A percentile compares a stretch with the other conserved stretches of the same genome.
These are phyloP conservation scores for Carex pumila DNA, from an alignment of 176 grass and related monocot genomes.

Conservation along the genomic window DNA sequence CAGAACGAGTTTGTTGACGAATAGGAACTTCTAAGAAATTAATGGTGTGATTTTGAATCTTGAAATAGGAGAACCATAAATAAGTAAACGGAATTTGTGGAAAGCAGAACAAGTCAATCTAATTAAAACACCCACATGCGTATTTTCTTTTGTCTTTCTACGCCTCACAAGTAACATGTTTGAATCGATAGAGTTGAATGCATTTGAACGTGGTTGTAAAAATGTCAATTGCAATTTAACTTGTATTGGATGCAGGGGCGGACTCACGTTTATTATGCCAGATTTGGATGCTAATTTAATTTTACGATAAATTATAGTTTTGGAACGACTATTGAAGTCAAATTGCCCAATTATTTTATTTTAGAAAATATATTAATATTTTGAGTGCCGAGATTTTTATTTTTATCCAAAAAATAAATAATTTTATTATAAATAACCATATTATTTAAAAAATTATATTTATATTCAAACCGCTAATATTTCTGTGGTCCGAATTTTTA, in stretches of 20 bases:
- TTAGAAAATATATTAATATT: too few relatives aligned
- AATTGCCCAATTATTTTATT: too few relatives aligned
- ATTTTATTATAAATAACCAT: too few relatives aligned
- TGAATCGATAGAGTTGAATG: neutral
- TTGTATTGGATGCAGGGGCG: neutral
- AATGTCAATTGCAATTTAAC: neutral
- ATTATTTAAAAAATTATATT: too few relatives aligned
- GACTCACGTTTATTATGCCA: too few relatives aligned
- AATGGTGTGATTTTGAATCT: neutral
- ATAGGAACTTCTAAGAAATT: neutral
- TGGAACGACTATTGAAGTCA: too few relatives aligned
- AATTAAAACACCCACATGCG: neutral
- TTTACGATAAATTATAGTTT: neutral
- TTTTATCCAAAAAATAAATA: too few relatives aligned
- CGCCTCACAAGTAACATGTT: neutral
- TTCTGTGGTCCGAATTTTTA: too few relatives aligned
- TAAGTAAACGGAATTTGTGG: neutral
- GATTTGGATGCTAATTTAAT: neutral
- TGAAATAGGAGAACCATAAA: neutral
- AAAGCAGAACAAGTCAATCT: neutral
- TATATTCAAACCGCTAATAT: too few relatives aligned
- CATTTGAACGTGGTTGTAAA: neutral
- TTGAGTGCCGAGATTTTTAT: too few relatives aligned
- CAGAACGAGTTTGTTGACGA: too few relatives aligned
- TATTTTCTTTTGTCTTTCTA: neutral